Conservation (phyloP, 345 rosid species). For the Aquilaria yunnanensis region DNA sequence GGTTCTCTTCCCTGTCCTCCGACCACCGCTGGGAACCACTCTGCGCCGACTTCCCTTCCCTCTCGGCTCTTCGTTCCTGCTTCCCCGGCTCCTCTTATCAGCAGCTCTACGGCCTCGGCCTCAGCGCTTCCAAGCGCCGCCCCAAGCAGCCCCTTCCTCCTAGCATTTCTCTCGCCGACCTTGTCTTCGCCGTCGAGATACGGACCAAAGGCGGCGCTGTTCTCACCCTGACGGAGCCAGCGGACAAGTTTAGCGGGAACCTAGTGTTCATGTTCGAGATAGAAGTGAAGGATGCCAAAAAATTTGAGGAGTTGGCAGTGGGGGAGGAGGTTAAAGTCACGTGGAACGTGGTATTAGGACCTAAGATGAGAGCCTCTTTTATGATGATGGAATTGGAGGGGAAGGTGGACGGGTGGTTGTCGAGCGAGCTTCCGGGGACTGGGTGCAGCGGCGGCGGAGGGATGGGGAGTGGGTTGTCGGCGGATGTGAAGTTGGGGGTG, state of each 20-base stretch:
- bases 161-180: conserved; percentile 24
- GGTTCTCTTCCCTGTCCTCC: conserved; percentile 34
- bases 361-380: conserved; percentile 31
- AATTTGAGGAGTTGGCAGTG: not conserved
- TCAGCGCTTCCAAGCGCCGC: conserved; percentile 28
- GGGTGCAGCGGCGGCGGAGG: conserved; percentile 28
- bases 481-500: conserved; percentile 35
- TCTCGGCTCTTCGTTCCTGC: conserved; percentile 26
- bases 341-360: conserved; percentile 33
- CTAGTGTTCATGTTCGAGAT: conserved; percentile 31
- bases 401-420: conserved; percentile 30
- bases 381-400: conserved; percentile 38
- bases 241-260: not conserved
- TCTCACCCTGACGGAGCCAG: conserved; percentile 14
- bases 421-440: conserved; percentile 37
- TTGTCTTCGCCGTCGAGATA: conserved; percentile 27
- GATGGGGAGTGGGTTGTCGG: conserved; percentile 25
- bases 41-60: conserved; percentile 29
- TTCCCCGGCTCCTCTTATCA: conserved; percentile 23
- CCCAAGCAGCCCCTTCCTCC: conserved; percentile 19
- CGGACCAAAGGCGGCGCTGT: not conserved
- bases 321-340: conserved; percentile 21
- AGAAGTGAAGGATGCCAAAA: not conserved
- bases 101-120: conserved; percentile 27
- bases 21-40: conserved; percentile 36